phyloP scores from a whole-genome alignment of 306 rosid species.

The Malus sylvestris region DNA sequence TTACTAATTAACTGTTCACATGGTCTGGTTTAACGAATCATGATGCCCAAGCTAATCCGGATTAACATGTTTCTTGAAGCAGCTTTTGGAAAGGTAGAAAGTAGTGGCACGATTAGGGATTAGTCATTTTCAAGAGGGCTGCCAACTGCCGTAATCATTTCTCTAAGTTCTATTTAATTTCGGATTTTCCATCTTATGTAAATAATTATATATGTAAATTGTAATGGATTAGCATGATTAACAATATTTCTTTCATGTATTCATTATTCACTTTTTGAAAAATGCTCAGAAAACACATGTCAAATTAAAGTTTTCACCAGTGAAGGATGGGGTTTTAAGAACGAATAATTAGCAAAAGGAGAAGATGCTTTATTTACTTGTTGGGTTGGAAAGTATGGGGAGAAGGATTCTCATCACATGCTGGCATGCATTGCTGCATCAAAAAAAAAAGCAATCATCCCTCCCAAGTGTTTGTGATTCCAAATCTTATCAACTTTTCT shows the following conservation, averaged over 20 bases:
- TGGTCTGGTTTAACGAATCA: not conserved
- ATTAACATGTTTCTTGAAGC: slow-evolving; percentile 5
- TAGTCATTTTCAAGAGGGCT: slow-evolving; percentile 16
- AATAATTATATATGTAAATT: not conserved
- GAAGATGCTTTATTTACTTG: slow-evolving; percentile 25
- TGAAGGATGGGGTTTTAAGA: not conserved
- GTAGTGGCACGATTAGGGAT: slow-evolving; percentile 3
- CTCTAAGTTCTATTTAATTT: not conserved
- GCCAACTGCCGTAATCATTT: slow-evolving; percentile 18
- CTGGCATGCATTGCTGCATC: slow-evolving; percentile 10
- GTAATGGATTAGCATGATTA: not conserved
- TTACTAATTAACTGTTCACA: not conserved
- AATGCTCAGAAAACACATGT: not conserved
- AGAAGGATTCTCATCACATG: slow-evolving; percentile 34
- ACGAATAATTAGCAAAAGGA: slow-evolving; percentile 11
- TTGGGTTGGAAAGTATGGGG: slow-evolving; percentile 38
- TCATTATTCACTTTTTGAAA: not conserved
- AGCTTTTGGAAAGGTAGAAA: slow-evolving; percentile 19
- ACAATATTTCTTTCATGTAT: not conserved
- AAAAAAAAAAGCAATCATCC: slow-evolving; percentile 26
- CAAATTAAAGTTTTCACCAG: not conserved
- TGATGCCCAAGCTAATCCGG: slow-evolving; percentile 2
- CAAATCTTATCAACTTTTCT: slow-evolving; percentile 27
- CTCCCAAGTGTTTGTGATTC: slow-evolving; percentile 38
- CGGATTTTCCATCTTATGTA: not conserved